Evolutionary conservation across 768 basidiomycete species (phyloP).

Genomic region (Suillus variegatus): DNA sequence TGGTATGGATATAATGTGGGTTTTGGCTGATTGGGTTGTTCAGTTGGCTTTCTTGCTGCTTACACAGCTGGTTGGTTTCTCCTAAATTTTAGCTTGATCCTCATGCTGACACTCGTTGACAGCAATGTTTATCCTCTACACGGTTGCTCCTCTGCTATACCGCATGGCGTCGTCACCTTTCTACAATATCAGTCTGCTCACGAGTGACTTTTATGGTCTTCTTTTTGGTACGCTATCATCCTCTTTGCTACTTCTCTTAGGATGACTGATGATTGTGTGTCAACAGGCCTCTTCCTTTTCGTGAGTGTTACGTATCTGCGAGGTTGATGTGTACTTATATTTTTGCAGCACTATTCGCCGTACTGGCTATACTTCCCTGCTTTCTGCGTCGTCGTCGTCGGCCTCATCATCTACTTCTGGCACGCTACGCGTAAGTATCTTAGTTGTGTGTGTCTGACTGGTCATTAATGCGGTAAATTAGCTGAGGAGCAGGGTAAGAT

Average conservation of each 20-base stretch:
- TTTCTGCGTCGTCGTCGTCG: constrained; percentile 67
- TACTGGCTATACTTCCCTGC: constrained; percentile 91
- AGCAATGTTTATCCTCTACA: constrained; percentile 87
- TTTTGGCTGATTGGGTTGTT: background rate
- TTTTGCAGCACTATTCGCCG: constrained; percentile 68
- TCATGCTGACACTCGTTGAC: constrained; percentile 5
- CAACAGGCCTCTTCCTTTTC: constrained; percentile 51
- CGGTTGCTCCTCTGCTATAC: constrained; percentile 82
- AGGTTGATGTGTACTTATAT: background rate
- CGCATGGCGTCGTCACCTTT: constrained; percentile 84
- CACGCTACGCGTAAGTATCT: constrained; percentile 67
- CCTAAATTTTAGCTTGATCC: background rate
- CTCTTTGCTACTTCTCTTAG: background rate
- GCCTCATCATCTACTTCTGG: constrained; percentile 88
- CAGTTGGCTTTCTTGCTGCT: constrained; percentile 53
- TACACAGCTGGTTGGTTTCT: constrained; percentile 44
- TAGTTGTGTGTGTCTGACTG: background rate
- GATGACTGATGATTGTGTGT: constrained; percentile 12
- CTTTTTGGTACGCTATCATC: constrained; percentile 54
- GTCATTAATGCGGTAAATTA: constrained; percentile 28
- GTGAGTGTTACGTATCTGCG: constrained; percentile 32
- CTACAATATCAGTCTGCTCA: constrained; percentile 83
- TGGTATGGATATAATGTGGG: background rate
- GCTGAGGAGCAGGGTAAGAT: constrained; percentile 75
- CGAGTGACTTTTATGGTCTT: constrained; percentile 86